A percentile compares a stretch with the other conserved stretches of the same genome.
These are phyloP conservation scores for Colletotrichum musae DNA, from an alignment of 2,329 filamentous ascomycete species.

Conservation along the genomic window DNA sequence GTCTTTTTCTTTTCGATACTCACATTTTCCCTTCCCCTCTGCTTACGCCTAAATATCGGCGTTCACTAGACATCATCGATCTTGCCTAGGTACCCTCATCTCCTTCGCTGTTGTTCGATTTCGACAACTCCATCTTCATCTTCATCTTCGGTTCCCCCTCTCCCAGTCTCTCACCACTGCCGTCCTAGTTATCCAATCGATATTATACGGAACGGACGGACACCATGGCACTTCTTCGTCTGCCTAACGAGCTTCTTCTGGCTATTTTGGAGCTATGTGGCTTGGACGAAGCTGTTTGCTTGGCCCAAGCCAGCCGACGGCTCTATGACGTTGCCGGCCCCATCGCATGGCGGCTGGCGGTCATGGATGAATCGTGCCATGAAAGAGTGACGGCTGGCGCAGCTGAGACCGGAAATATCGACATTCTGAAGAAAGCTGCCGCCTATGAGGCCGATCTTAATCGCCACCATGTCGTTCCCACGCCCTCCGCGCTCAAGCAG, in stretches of 20 bases:
- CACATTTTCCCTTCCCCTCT: no score
- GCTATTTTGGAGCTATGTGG: not conserved
- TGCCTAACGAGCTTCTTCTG: not conserved
- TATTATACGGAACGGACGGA: no score
- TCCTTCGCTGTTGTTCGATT: no score
- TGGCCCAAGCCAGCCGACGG: not conserved
- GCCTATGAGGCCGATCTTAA: not conserved
- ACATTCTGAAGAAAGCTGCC: not conserved
- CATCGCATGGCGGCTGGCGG: not conserved
- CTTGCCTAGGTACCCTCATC: no score
- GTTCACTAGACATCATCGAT: no score
- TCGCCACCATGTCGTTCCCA: not conserved
- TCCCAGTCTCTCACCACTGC: no score
- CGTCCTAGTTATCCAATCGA: no score
- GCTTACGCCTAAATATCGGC: no score
- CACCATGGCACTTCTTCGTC: not conserved
- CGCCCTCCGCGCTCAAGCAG: not conserved
- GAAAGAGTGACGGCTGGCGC: not conserved
- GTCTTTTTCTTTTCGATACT: no score
- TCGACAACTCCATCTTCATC: no score
- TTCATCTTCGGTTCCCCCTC: no score
- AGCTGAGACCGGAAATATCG: not conserved
- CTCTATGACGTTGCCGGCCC: not conserved
- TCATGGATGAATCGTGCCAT: not conserved
- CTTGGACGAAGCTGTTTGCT: not conserved